phyloP scores from a whole-genome alignment of 345 rosid genomes.

The Acer saccharum region DNA sequence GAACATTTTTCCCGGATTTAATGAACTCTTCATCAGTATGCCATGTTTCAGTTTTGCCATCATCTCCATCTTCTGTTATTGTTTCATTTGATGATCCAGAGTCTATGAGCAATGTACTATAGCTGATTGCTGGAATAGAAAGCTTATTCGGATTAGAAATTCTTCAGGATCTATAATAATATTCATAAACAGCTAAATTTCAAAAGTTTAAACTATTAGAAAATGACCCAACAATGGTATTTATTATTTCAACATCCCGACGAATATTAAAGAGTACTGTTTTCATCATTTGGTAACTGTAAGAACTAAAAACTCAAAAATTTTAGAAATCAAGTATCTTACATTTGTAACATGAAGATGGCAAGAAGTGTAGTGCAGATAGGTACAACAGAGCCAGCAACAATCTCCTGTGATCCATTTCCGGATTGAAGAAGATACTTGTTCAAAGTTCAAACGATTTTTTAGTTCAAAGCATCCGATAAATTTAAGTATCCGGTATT shows the following conservation, averaged over 20 bases:
- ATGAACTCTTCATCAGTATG: conserved; percentile 13
- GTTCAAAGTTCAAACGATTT: no score
- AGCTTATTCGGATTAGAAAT: not conserved
- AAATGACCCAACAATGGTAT: no score
- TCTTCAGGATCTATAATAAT: not conserved
- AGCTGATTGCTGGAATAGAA: not conserved
- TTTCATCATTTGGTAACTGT: not conserved
- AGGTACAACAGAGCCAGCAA: not conserved
- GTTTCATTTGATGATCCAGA: conserved; percentile 22
- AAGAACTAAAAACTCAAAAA: not conserved
- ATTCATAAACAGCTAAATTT: no score
- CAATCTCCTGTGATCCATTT: not conserved
- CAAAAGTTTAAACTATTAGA: no score
- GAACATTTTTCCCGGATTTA: conserved; percentile 10
- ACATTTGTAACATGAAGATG: not conserved
- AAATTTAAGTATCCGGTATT: no score
- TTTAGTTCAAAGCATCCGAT: no score
- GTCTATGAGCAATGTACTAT: not conserved
- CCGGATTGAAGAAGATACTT: no score
- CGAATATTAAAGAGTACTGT: no score
- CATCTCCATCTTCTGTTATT: not conserved
- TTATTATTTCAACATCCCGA: no score
- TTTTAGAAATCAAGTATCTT: not conserved
- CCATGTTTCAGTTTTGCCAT: not conserved
- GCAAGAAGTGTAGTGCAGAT: not conserved